Evolutionary conservation across 805 yeast genomes (phyloP).

Genomic region (Spathaspora passalidarum): DNA sequence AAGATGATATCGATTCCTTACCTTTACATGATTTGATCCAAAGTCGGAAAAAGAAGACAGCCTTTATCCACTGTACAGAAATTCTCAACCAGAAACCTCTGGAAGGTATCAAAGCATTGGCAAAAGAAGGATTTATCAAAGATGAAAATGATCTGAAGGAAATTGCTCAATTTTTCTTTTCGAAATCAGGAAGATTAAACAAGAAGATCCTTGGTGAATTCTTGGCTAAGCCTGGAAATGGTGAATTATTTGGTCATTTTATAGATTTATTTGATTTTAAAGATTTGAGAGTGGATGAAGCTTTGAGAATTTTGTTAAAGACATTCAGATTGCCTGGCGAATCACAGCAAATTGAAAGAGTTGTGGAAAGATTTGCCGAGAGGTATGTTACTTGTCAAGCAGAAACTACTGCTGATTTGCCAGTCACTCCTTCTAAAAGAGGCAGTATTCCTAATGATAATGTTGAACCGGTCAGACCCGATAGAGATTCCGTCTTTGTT

Average conservation of each 20-base stretch:
- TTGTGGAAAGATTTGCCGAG: constrained; percentile 82
- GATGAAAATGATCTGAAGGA: constrained; percentile 48
- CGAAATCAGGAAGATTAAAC: constrained; percentile 77
- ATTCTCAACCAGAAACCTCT: constrained; percentile 77
- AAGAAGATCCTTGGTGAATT: constrained; percentile 86
- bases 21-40: constrained; percentile 31
- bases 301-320: constrained; percentile 75
- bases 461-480: constrained; percentile 54
- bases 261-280: constrained; percentile 71
- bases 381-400: constrained; percentile 67
- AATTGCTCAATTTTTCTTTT: constrained; percentile 73
- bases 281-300: constrained; percentile 87
- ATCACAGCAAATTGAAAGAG: constrained; percentile 92
- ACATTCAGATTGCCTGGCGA: constrained; percentile 95
- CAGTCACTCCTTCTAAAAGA: neutral
- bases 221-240: constrained; percentile 72
- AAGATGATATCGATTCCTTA: constrained; percentile 7
- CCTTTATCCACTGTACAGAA: constrained; percentile 73
- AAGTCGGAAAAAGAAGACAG: constrained; percentile 58
- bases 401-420: constrained; percentile 11
- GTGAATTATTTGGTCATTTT: constrained; percentile 58
- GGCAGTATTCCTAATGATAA: constrained; percentile 6
- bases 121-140: constrained; percentile 62
- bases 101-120: constrained; percentile 64
- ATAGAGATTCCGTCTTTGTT: constrained; percentile 83